Conservation (phyloP, 176 grass and related monocot species). For the Paspalum vaginatum region DNA sequence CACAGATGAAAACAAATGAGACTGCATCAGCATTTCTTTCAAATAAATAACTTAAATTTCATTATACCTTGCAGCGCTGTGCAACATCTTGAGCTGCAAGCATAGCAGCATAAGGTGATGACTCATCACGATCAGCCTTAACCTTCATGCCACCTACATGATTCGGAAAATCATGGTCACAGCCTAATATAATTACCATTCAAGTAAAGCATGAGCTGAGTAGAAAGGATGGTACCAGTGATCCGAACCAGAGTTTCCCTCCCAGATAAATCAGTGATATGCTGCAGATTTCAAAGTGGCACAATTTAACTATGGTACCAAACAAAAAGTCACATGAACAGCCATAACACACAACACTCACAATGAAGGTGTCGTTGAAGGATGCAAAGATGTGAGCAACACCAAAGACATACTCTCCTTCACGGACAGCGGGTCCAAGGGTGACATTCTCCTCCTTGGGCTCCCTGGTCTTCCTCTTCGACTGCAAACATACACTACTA, state of each 20-base stretch:
- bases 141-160: conserved; percentile 86
- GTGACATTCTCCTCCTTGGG: conserved; percentile 87
- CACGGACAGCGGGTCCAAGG: conserved; percentile 72
- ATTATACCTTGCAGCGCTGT: conserved; percentile 66
- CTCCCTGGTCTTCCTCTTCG: conserved; percentile 81
- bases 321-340: not conserved
- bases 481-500: conserved; percentile 39
- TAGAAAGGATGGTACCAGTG: conserved; percentile 51
- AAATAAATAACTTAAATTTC: not conserved
- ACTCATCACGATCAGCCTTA: conserved; percentile 94
- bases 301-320: not conserved
- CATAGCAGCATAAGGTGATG: conserved; percentile 92
- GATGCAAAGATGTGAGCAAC: conserved; percentile 83
- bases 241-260: conserved; percentile 83
- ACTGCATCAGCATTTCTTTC: not conserved
- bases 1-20: not conserved
- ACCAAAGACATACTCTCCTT: conserved; percentile 82
- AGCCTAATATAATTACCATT: not conserved
- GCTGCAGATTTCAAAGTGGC: conserved; percentile 46
- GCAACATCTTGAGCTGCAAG: conserved; percentile 94
- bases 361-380: conserved; percentile 88
- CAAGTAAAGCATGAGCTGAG: not conserved
- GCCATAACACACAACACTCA: conserved; percentile 26
- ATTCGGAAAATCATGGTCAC: not conserved
- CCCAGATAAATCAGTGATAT: conserved; percentile 83